Conservation (phyloP, 2,329 filamentous ascomycete genomes). For the Fusarium globosum region DNA sequence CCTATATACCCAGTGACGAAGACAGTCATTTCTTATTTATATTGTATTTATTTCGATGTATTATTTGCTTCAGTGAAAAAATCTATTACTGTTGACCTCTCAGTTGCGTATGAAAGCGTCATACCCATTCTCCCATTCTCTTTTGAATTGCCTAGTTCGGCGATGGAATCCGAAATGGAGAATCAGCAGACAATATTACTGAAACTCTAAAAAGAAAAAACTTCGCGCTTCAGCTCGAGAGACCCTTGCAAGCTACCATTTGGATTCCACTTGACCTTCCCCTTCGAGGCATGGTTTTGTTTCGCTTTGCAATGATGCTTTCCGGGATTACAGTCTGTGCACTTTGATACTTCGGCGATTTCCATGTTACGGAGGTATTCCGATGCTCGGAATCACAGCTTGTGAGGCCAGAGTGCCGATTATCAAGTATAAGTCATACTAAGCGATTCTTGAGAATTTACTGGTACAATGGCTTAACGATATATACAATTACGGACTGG, state of each 20-base stretch:
- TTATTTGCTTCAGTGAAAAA: conserved; percentile 3
- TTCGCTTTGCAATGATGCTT: conserved; percentile 10
- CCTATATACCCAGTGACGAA: conserved; percentile 44
- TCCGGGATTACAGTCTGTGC: conserved; percentile 13
- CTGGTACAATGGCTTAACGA: neutral
- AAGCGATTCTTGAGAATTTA: neutral
- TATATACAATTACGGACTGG: neutral
- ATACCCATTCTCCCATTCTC: neutral
- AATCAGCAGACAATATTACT: neutral
- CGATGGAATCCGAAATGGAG: neutral
- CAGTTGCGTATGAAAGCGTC: neutral
- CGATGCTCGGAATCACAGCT: neutral
- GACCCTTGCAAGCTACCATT: conserved; percentile 5
- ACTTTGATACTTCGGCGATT: conserved; percentile 7
- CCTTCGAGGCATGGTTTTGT: conserved; percentile 1
- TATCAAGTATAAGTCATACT: neutral
- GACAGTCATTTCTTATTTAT: conserved; percentile 27
- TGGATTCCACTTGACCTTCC: conserved; percentile 3
- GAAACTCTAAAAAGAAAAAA: conserved; percentile 3
- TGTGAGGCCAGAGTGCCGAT: neutral
- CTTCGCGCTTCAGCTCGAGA: conserved; percentile 4
- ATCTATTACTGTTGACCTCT: neutral
- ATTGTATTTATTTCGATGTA: neutral
- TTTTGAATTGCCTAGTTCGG: neutral
- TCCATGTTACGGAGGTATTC: neutral